Evolutionary conservation across 129 eudicot genomes (phyloP).

Genomic region (Cynara cardunculus): DNA sequence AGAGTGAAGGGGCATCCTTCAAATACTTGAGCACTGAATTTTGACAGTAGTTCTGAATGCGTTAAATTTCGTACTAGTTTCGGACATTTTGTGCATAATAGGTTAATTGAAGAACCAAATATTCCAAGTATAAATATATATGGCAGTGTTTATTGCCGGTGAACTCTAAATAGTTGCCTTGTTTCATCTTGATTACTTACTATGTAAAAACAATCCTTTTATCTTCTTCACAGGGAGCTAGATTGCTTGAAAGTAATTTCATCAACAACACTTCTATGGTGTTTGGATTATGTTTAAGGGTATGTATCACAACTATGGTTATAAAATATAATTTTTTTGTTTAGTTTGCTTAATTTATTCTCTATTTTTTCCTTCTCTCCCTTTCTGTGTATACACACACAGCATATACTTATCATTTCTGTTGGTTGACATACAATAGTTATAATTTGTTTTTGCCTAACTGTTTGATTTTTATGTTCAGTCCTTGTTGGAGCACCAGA

Average conservation of each 20-base stretch:
- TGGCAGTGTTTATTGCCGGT: background rate
- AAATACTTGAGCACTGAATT: too few relatives aligned
- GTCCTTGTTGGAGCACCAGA: conserved; percentile 92
- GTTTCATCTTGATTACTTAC: background rate
- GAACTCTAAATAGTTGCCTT: background rate
- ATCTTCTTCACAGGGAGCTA: conserved; percentile 50
- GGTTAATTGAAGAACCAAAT: too few relatives aligned
- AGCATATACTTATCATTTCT: background rate
- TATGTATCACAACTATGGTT: conserved; percentile 30
- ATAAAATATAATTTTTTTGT: background rate
- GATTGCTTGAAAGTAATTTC: conserved; percentile 83
- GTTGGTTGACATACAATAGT: conserved; percentile 1
- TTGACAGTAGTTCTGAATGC: too few relatives aligned
- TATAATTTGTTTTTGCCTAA: background rate
- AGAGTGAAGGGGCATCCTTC: too few relatives aligned
- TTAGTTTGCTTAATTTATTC: background rate
- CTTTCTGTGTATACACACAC: background rate
- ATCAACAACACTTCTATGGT: conserved; percentile 97
- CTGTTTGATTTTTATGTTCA: conserved; percentile 21
- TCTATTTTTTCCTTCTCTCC: background rate
- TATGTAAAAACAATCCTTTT: background rate
- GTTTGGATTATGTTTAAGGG: conserved; percentile 83
- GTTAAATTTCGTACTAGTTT: too few relatives aligned
- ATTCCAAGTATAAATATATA: too few relatives aligned
- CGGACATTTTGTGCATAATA: too few relatives aligned